Conservation (phyloP, 164 flowering plant genomes). For the Dillenia suffruticosa region DNA sequence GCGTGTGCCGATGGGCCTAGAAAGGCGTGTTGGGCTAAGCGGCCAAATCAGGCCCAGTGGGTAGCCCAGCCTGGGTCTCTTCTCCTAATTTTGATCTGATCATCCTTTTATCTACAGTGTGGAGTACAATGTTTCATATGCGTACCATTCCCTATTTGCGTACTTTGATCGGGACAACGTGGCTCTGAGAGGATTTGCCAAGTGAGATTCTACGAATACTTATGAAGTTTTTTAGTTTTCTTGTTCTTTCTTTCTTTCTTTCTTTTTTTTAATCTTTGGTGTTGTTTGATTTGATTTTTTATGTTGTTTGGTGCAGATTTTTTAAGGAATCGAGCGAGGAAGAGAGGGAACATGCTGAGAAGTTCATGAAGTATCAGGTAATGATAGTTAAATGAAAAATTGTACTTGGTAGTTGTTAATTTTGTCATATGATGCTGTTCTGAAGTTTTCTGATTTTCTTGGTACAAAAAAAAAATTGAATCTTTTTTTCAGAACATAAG, state of each 20-base stretch:
- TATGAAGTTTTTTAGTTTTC: too few species aligned
- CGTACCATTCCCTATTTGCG: conserved; percentile 88
- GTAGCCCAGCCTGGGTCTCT: too few species aligned
- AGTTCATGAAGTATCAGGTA: conserved; percentile 96
- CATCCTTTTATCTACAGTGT: conserved; percentile 48
- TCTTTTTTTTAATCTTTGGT: background rate
- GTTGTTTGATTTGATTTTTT: background rate
- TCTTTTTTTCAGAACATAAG: conserved; percentile 58
- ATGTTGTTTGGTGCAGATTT: conserved; percentile 39
- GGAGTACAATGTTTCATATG: conserved; percentile 91
- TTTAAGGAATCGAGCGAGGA: conserved; percentile 90
- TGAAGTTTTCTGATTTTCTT: conserved; percentile 3
- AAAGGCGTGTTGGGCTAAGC: too few species aligned
- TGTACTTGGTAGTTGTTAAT: background rate
- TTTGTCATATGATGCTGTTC: background rate
- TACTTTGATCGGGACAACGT: conserved; percentile 95
- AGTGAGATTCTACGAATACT: conserved; percentile 31
- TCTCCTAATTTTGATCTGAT: too few species aligned
- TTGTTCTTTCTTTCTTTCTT: background rate
- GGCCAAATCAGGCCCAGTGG: too few species aligned
- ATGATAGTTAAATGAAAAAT: background rate
- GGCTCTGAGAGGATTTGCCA: conserved; percentile 87
- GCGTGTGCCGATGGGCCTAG: too few species aligned
- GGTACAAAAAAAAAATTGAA: background rate
- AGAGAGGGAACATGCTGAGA: conserved; percentile 90